Evolutionary conservation across 768 basidiomycete species (phyloP), one percentile per base, ranked within the genome.

Genomic region (Mycena chlorophos): DNA sequence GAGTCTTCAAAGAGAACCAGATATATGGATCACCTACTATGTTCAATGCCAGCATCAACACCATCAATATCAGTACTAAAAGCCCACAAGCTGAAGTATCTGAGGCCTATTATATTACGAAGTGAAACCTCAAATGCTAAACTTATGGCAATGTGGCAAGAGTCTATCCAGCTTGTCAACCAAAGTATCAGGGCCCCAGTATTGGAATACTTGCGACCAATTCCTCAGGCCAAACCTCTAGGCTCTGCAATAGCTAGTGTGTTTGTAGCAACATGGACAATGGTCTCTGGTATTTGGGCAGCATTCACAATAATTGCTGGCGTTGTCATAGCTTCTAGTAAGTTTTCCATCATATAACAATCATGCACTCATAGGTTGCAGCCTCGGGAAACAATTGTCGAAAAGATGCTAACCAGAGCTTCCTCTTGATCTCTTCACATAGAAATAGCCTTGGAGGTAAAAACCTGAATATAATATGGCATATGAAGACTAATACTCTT

Each of bases 241-340:
- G 56, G 56, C 17, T 52, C 56, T 4, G 51, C 56, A 5, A 26
- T 56, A 17, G 51, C 43, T n/a, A 52, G 48, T 12, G 43, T 56
- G 2, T 56, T 56, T 8, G 42, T 46, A 25, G 19, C 55, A 17
- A 56, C 55, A 12, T 56, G 50, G 20, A 34, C 55, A 1, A 47
- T 57, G 56, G 22, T 57, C 4, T 31, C 56, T 8, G 20, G 31
- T 5, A 2, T 49, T 17, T 52, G 56, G 56, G 37, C 26, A 16
- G 25, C 29, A 19, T 57, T 57, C 42, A n/a, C n/a, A n/a, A n/a
- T n/a, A n/a, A n/a, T n/a, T n/a, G n/a, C n/a, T n/a, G n/a, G n/a
- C n/a, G n/a, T n/a, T n/a, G n/a, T n/a, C n/a, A n/a, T n/a, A n/a
- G n/a, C n/a, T n/a, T n/a, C n/a, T n/a, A n/a, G n/a, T n/a, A n/a